Evolutionary conservation across 139 green algal species (phyloP).

Genomic region (Edaphochlamys debaryana): DNA sequence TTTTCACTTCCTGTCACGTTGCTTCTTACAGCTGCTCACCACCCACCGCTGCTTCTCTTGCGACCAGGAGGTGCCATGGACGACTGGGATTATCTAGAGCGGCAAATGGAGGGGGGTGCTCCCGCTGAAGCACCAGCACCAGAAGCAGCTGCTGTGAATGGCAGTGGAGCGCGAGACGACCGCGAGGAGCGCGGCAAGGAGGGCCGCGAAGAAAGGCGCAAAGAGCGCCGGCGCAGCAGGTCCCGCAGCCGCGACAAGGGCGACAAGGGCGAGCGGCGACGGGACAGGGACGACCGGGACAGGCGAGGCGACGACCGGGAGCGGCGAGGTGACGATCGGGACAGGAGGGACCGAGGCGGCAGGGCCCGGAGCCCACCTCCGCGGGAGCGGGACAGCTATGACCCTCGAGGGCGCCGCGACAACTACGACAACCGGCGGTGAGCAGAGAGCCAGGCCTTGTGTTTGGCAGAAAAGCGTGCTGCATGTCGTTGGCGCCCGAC

Average conservation of each 20-base stretch:
- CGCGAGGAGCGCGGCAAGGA: no score
- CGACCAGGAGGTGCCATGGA: no score
- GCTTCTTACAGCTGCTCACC: no score
- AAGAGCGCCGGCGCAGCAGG: conserved; percentile 23
- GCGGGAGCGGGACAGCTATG: background rate
- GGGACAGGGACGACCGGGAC: conserved; percentile 26
- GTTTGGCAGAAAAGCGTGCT: background rate
- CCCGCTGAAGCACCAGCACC: background rate
- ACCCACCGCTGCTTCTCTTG: no score
- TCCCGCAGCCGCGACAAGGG: conserved; percentile 24
- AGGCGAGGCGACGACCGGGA: background rate
- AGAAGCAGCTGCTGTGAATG: background rate
- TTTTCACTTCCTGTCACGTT: no score
- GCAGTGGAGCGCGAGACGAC: background rate
- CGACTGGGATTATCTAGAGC: conserved; percentile 52
- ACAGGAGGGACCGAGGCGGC: conserved; percentile 20
- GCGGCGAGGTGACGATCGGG: conserved; percentile 15
- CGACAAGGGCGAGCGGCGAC: conserved; percentile 6
- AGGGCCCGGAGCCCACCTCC: background rate
- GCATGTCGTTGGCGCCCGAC: no score
- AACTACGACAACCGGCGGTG: background rate
- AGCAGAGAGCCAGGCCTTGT: background rate
- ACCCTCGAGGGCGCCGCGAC: background rate
- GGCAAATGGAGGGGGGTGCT: conserved; percentile 50
- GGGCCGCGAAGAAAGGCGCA: background rate